A percentile compares a stretch with the other conserved stretches of the same genome.
Conservation (phyloP, 164 flowering plant species). For the Magnolia officinalis region DNA sequence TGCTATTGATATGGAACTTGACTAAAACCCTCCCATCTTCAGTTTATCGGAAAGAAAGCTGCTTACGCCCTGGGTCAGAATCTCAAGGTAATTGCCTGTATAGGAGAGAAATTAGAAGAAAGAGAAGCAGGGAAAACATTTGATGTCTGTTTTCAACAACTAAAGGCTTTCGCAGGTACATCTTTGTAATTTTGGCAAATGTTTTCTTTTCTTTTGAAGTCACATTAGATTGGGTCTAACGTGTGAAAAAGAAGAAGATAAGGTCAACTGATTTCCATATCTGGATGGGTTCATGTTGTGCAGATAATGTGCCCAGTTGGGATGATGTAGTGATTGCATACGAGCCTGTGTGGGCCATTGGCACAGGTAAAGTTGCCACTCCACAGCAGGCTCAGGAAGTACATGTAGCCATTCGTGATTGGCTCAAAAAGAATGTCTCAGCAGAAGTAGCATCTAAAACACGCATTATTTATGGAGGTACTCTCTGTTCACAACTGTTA, state of each 20-base stretch:
- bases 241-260: not conserved
- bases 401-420: conserved; percentile 89
- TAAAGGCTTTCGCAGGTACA: conserved; percentile 85
- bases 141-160: conserved; percentile 86
- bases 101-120: conserved; percentile 83
- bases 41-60: conserved; percentile 99
- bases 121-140: conserved; percentile 97
- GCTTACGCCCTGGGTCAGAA: conserved; percentile 86
- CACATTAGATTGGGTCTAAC: not conserved
- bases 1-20: not conserved
- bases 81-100: conserved; percentile 92
- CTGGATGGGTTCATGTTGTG: conserved; percentile 13
- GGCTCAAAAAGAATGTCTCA: conserved; percentile 89
- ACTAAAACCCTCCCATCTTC: conserved; percentile 14
- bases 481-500: conserved; percentile 10
- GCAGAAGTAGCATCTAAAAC: conserved; percentile 85
- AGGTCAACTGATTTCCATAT: not conserved
- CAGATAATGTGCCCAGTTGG: conserved; percentile 92
- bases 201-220: not conserved
- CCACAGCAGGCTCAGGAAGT: conserved; percentile 97
- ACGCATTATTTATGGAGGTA: conserved; percentile 97
- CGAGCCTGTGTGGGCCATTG: conserved; percentile 99
- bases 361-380: conserved; percentile 92
- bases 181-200: not conserved
- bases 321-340: conserved; percentile 88